phyloP scores from a whole-genome alignment of 2,329 filamentous ascomycete genomes.

The Laburnicola sp. region DNA sequence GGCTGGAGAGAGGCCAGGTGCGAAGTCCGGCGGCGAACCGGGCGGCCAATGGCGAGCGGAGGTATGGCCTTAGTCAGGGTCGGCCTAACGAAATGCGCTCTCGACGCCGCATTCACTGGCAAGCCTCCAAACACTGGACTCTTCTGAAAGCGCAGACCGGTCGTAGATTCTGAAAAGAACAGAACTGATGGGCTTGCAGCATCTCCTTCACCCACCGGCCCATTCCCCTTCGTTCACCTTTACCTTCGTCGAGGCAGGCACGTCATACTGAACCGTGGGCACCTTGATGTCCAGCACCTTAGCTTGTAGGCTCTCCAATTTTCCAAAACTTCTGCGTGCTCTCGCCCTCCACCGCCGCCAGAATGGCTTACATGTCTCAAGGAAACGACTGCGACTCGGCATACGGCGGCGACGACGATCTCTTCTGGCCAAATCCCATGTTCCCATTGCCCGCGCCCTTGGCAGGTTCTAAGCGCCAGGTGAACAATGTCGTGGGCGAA shows the following conservation, averaged over 20 bases:
- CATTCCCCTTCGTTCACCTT: neutral
- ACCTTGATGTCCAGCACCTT: slow-evolving; percentile 10
- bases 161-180: too few relatives aligned
- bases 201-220: too few relatives aligned
- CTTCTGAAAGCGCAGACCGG: too few relatives aligned
- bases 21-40: neutral
- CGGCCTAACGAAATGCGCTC: neutral
- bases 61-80: slow-evolving; percentile 8
- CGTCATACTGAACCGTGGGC: neutral
- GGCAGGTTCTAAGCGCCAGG: slow-evolving; percentile 40
- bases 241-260: neutral
- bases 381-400: slow-evolving; percentile 38
- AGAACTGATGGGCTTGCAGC: too few relatives aligned
- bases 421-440: slow-evolving; percentile 32
- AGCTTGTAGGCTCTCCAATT: slow-evolving; percentile 4
- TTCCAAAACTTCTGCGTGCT: slow-evolving; percentile 2
- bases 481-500: slow-evolving; percentile 23
- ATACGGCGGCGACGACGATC: slow-evolving; percentile 37
- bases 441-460: slow-evolving; percentile 28
- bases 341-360: slow-evolving; percentile 13
- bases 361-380: slow-evolving; percentile 35
- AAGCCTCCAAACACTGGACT: neutral
- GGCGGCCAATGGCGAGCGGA: slow-evolving; percentile 1
- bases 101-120: slow-evolving; percentile 1
- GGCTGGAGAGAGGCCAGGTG: neutral